Base-by-base conservation (phyloP, 768 basidiomycete species). In the Kwoniella bestiolae region DNA sequence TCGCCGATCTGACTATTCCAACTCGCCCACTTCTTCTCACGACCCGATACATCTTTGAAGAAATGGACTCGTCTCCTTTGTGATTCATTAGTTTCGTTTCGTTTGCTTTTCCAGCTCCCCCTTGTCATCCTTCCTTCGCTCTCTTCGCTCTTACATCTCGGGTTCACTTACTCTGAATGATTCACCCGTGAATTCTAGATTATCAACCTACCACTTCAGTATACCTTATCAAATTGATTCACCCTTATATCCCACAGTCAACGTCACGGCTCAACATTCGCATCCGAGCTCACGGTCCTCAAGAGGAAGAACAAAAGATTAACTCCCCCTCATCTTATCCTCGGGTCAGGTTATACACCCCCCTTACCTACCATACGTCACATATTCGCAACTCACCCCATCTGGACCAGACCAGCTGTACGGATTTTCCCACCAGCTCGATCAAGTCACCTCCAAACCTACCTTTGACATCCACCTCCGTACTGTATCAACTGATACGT, bases 401-500 rank as follows among this genome's bases (percentile, higher is more conserved):
- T n/a, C n/a, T n/a, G n/a, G n/a, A n/a, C 38, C 18, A 41, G 38
- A 41, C 38, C 38, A 41, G 38, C 18, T 4, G 38, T 41, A 41
- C 38, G 12, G 11, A 55, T 18, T 23, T 32, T 55, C 34, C 52
- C 29, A 29, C 32, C 52, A 1, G 34, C 14, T 34, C 29, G 14
- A 8, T 41, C 38, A 41, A n/a, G n/a, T n/a, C n/a, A n/a, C n/a
- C n/a, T n/a, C n/a, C n/a, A n/a, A n/a, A n/a, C n/a, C 38, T 55
- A 18, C 52, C 52, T 55, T 55, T 55, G 31, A 55, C 7, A 55
- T 26, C 14, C 18, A 35, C n/a, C 52, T 55, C 52, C 52, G 52
- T 35, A 55, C 52, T 32, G 52, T 35, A 55, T 55, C 52, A 23
- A 55, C 31, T 55, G 52, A 55, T 55, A 55, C 52, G 34, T 2